A percentile compares a stretch with the other conserved stretches of the same genome.
These are phyloP conservation scores for Bruguiera hainesii DNA, from an alignment of 441 rosid species.

Conservation along the genomic window DNA sequence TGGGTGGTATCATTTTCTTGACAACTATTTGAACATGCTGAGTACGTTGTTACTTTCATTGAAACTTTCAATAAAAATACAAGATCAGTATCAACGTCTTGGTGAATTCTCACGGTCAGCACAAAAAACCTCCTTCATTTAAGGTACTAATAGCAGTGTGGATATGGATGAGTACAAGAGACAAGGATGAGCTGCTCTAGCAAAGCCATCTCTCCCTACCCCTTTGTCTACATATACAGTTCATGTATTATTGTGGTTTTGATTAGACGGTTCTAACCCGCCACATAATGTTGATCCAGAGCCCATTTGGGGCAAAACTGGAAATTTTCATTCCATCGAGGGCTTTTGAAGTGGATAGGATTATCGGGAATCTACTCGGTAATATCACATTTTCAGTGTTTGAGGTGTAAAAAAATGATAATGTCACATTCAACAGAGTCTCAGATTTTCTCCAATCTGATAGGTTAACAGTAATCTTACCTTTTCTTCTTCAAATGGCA, in stretches of 20 bases:
- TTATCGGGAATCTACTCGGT: too few species aligned
- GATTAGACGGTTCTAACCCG: constrained; percentile 6
- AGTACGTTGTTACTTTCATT: constrained; percentile 7
- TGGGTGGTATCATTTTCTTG: constrained; percentile 16
- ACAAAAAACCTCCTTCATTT: constrained; percentile 11
- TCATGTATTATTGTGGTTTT: constrained; percentile 2
- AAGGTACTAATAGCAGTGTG: constrained; percentile 2
- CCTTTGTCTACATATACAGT: neutral
- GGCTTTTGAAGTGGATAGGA: too few species aligned
- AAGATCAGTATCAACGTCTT: constrained; percentile 18
- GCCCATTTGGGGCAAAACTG: too few species aligned
- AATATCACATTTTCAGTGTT: too few species aligned
- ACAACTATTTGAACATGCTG: constrained; percentile 10
- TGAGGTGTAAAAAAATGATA: too few species aligned
- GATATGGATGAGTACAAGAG: neutral
- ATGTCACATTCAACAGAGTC: too few species aligned
- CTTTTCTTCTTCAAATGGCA: too few species aligned
- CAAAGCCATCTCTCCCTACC: constrained; percentile 14
- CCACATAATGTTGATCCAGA: neutral
- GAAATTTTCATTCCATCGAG: too few species aligned
- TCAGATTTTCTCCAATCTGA: too few species aligned
- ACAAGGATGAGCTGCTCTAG: constrained; percentile 11
- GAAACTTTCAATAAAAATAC: constrained; percentile 23
- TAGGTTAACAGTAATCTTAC: too few species aligned
- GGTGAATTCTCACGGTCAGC: constrained; percentile 13